Percentiles rank a stretch among this genome's conserved stretches.
Conservation (phyloP, 306 rosid species). For the Trifolium fragiferum region DNA sequence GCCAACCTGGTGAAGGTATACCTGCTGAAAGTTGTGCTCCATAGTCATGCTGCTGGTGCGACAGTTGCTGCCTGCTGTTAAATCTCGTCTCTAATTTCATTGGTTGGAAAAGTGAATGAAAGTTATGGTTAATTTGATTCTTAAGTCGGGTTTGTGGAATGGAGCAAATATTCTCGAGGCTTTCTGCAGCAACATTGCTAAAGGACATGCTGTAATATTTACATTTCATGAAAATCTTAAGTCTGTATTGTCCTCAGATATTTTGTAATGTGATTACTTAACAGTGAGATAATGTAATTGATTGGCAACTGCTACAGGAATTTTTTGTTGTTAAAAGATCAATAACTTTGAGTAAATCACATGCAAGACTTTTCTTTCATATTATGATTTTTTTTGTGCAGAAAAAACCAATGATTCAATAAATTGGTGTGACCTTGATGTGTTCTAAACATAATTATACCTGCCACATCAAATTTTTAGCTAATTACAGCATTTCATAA, state of each 20-base stretch:
- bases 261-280: conserved; percentile 43
- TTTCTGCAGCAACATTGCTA: conserved; percentile 50
- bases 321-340: conserved; percentile 14
- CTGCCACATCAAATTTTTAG: no score
- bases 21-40: conserved; percentile 40
- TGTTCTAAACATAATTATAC: no score
- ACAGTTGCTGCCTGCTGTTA: conserved; percentile 47
- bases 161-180: conserved; percentile 44
- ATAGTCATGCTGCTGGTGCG: conserved; percentile 8
- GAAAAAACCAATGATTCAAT: no score
- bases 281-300: conserved; percentile 46
- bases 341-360: not conserved
- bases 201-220: conserved; percentile 42
- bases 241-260: conserved; percentile 37
- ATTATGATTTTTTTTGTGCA: no score
- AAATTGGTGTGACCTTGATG: no score
- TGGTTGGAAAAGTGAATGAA: conserved; percentile 43
- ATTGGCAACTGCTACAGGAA: conserved; percentile 24
- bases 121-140: conserved; percentile 45
- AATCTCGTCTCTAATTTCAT: conserved; percentile 37
- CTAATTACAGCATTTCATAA: no score
- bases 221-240: conserved; percentile 39
- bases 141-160: conserved; percentile 30
- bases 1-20: conserved; percentile 66
- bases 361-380: no score